Base-by-base conservation (phyloP, 129 eudicot genomes). In the Rutidosis leptorrhynchoides region DNA sequence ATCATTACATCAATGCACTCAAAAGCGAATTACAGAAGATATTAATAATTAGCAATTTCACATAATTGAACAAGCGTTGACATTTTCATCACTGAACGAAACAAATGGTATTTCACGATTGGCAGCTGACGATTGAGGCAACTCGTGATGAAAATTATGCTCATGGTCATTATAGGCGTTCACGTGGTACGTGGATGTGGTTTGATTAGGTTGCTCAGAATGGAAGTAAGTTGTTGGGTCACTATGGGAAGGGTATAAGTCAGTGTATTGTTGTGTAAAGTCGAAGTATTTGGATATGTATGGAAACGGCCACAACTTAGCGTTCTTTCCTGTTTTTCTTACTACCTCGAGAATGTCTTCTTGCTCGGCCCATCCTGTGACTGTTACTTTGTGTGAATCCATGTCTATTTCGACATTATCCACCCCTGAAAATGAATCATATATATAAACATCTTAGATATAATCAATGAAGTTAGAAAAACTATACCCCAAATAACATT, bases 301-400 rank as follows among this genome's bases (percentile, higher is more conserved):
- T 3, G 89, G 95, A 12, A 45, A 75, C 27, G 83, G 87, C 89
- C 89, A 86, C 14, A 86, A 30, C 74, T 86, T 89, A 1, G 83
- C 89, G 7, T 23, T 62, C 57, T 79, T 72, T 48, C 89, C 89
- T 14, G 71, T 78, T 32, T 67, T 73, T 17, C 89, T 76, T 1
- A 69, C 82, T 28, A 82, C 58, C 69, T 81, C 76, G 5, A 86
- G 77, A 6, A 86, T 68, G 35, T 83, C 76, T 35, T 80, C 58
- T 37, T 76, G 83, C 17, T 83, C 80, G 10, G 66, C 74, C 62
- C 78, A 77, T n/a, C 95, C 89, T 4, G 80, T 86, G 29, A 86
- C 89, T 6, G 81, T 86, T 61, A 86, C 89, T 55, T 86, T 86
- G 28, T 86, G 95, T 78, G 69, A 72, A 66, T 48, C 48, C 89